Evolutionary conservation across 2,329 filamentous ascomycete genomes (phyloP).

Genomic region (Cryphonectria nitschkei): DNA sequence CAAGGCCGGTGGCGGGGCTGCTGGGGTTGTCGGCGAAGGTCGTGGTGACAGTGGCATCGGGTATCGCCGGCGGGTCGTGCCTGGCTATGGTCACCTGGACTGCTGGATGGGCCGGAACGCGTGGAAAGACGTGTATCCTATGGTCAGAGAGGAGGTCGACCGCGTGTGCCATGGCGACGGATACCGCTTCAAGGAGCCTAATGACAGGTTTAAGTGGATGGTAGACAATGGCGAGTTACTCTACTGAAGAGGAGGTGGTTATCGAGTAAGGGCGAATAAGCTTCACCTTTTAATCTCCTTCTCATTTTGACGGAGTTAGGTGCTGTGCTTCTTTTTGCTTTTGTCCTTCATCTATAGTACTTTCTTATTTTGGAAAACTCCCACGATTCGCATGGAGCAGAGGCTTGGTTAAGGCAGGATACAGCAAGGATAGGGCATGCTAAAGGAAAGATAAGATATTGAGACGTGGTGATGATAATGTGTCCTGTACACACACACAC

Average conservation of each 20-base stretch:
- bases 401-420: neutral
- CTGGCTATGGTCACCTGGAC: constrained; percentile 64
- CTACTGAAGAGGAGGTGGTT: constrained; percentile 33
- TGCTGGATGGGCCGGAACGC: constrained; percentile 65
- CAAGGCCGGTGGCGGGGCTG: constrained; percentile 30
- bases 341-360: neutral
- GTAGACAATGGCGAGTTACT: constrained; percentile 46
- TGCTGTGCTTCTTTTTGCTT: neutral
- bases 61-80: constrained; percentile 57
- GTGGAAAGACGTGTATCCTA: constrained; percentile 62
- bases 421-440: neutral
- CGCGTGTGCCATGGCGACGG: constrained; percentile 49
- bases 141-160: constrained; percentile 58
- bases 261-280: neutral
- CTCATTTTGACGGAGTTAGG: neutral
- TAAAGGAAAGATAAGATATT: neutral
- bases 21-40: constrained; percentile 26
- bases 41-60: constrained; percentile 40
- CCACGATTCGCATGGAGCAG: too few species aligned
- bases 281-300: neutral
- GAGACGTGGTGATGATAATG: neutral
- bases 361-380: neutral
- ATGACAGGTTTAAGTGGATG: constrained; percentile 48
- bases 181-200: constrained; percentile 49
- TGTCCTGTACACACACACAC: neutral